Base-by-base conservation (phyloP, 306 rosid genomes). In the Corylus avellana region DNA sequence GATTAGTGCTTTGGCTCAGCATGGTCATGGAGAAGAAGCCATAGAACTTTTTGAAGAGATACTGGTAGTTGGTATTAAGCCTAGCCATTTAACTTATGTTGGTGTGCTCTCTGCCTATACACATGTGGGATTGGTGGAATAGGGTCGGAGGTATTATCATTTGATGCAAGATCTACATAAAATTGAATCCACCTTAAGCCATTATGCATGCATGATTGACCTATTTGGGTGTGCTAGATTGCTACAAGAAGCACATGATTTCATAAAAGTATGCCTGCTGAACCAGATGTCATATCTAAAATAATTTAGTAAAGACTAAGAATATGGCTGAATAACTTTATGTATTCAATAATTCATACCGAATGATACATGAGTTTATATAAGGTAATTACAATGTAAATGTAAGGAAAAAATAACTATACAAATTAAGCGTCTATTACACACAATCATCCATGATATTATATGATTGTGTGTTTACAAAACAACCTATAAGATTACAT, bases 31-130 rank as follows among this genome's bases (percentile, higher is more conserved):
- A 80, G 86, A 90, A 54, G 93, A 91, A 83, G 93, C 98, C 81
- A 86, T 91, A 75, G 86, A 85, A 73, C 87, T 92, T 76, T 94
- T 94, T 83, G 94, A 92, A 82, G 83, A 85, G 74, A 94, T 94
- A 97, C 83, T 90, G 77, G 80, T 81, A 67, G 81, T 80, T 61
- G 86, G 90, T 77, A 63, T 89, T 76, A 85, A 87, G 84, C 97
- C 98, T 18, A 97, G 91, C 75, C 95, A 88, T 73, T 84, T 92
- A 74, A 94, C 98, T 62, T 94, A 87, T 68, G 94, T 94, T 35
- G 96, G 98, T 8, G 97, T 94, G 53, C 86, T 94, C 46, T 89
- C 94, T 57, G 97, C 97, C 62, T 92, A 97, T 82, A 85, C 91
- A 5, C 98, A 94, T 37, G 93, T 86, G 59, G 92, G 98, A 74